Evolutionary conservation across 2,329 filamentous ascomycete species (phyloP), one percentile per base, ranked within the genome.

Genomic region (Fusarium buxicola): DNA sequence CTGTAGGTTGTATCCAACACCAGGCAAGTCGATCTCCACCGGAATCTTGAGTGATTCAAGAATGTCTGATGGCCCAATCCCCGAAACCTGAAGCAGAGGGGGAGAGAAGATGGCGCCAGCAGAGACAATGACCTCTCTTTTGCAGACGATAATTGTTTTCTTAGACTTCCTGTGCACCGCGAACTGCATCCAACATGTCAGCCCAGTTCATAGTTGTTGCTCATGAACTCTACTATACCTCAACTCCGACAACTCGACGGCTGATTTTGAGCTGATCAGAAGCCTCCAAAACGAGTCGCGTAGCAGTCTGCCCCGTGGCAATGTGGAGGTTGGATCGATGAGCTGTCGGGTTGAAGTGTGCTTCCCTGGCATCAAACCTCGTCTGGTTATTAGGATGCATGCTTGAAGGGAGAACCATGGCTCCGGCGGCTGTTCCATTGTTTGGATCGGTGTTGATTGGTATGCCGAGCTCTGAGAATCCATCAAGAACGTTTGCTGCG

Each of bases 61-160:
- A 5, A 25, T 11, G 8, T 45, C 21, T 27, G 30, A 24, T 15
- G 54, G 58, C 2, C 58, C 58, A n/a, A 63, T 59, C 1, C 60
- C 58, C 3, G 54, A 63, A 15, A 59, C 28, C n/a, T 63, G 58
- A 21, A 63, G 54, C 10, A 63, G 16, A 9, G 44, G 48, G 1
- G 60, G 60, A n/a, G 54, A 49, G 11, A 49, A 55, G 8, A 63
- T 48, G 10, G 58, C 60, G 3, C 54, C 60, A 6, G 59, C 55
- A 4, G 59, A 55, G 12, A 64, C 21, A 11, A 64, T 63, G 15
- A 56, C 55, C 10, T 64, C 60, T 34, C 28, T 32, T 4, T 35
- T 47, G 21, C 48, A 50, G 21, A 13, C 15, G 25, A 55, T 7
- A 1, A 4, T 31, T 12, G 46, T 44, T 7, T 15, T 34, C n/a